Evolutionary conservation across 768 basidiomycete genomes (phyloP), one percentile per base, ranked within the genome.

Genomic region (Kockovaella imperatae): DNA sequence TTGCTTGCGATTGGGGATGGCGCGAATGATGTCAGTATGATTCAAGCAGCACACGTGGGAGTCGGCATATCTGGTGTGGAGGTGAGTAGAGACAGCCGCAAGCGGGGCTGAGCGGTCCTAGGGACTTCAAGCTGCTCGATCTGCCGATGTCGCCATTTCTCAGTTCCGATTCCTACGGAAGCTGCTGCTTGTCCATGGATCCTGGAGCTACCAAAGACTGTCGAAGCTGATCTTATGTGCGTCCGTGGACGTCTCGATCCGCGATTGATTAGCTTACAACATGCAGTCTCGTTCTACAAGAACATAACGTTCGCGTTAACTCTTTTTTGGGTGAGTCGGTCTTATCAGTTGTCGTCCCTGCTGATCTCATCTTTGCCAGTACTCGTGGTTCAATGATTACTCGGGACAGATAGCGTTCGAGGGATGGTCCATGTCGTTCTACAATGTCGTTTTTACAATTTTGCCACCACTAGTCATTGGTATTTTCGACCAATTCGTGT

Each of bases 1-100:
- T 76, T 95, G n/a, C 79, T 97, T 7, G 93, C 93, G 3, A 96
- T 97, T 42, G 93, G 93, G 18, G 93, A 97, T 56, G 93, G 93
- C 42, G 93, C 93, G 1, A 97, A 96, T 69, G 93, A 97, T 70
- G 93, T 97, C 59, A 87, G 87, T 67, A 97, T 97, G 93, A 97
- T 97, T 51, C 93, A 97, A 68, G 93, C 93, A 29, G 93, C 93
- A 0, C 93, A 97, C 66, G 87, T 97, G 38, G 93, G 93, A 25
- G 84, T 97, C 46, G 93, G 93, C 60, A 97, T 97, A 40, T 96
- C 91, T 36, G 93, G 93, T 45, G 86, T 96, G 20, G 93, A 99
- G 78, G 88, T 87, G 57, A 13, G 75, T 62, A 14, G 36, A 26
- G 28, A 50, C 10, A 17, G 18, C 10, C 3, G 11, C 31, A n/a